Evolutionary conservation across 202 grass and related monocot genomes (phyloP), one percentile per base, ranked within the genome.

Genomic region (Digitaria exilis): DNA sequence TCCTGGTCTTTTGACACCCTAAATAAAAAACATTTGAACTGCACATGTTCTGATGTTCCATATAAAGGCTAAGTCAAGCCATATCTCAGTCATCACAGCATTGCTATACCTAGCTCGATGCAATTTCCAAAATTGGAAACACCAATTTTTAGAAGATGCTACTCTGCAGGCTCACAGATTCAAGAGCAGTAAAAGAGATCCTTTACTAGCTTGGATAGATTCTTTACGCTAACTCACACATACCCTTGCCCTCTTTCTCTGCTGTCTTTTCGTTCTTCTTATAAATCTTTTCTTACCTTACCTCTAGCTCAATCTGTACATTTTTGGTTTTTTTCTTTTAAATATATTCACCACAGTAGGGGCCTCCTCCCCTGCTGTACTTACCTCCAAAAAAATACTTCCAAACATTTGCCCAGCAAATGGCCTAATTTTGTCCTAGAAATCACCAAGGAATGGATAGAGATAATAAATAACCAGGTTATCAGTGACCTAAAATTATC

Each of bases 51-150:
- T n/a, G n/a, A n/a, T n/a, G n/a, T 79, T 71, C 6, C 44, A 32
- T 62, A 73, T 63, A 77, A 46, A 82, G 22, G 34, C 12, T 30
- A 65, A 56, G 55, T 43, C 18, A 61, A 64, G 73, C 49, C 72
- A 34, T 50, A 14, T 15, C 45, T 63, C 32, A 2, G 25, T 49
- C 7, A 10, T 37, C 46, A 76, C n/a, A 10, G 13, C 15, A 5
- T 44, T 17, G 9, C 24, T 75, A 51, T 60, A 54, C 32, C 41
- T 80, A 75, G 54, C 10, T 84, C 34, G 22, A 69, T 69, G 21
- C 59, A 26, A n/a, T n/a, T n/a, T n/a, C n/a, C n/a, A n/a, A n/a
- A n/a, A n/a, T n/a, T n/a, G n/a, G n/a, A n/a, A 39, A 39, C 37
- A 45, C 18, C 51, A 7, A 18, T 51, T 22, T 5, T 9, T 55